These are phyloP conservation scores for Pythium rishiriense DNA, from an alignment of 352 stramenopile species.

Conservation along the genomic window DNA sequence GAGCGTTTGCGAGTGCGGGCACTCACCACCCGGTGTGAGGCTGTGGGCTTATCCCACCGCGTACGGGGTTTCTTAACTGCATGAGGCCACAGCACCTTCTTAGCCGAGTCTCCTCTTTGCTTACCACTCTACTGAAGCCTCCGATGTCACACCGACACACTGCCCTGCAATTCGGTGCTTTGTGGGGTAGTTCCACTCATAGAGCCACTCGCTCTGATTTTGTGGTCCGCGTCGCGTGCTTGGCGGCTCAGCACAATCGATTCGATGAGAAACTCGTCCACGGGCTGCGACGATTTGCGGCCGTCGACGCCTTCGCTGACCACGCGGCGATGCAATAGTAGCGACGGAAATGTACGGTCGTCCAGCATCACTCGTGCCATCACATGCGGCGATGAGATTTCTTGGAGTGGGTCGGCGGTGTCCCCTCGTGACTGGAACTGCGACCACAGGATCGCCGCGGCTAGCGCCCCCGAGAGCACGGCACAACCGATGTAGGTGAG, in stretches of 20 bases:
- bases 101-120: too few relatives aligned
- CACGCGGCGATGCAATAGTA: background rate
- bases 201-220: too few relatives aligned
- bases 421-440: background rate
- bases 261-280: background rate
- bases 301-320: background rate
- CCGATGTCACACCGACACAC: too few relatives aligned
- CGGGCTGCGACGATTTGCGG: background rate
- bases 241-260: background rate
- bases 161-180: too few relatives aligned
- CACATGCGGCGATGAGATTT: background rate
- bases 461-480: background rate
- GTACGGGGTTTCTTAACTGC: too few relatives aligned
- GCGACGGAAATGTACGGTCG: background rate
- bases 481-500: background rate
- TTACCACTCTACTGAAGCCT: too few relatives aligned
- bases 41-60: too few relatives aligned
- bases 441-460: background rate
- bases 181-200: too few relatives aligned
- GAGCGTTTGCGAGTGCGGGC: too few relatives aligned
- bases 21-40: too few relatives aligned
- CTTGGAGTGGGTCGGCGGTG: background rate
- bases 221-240: background rate
- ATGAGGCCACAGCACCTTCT: too few relatives aligned
- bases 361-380: slow-evolving; percentile 3